Conservation (phyloP, 2,329 filamentous ascomycete species). For the Gnomoniopsis smithogilvyi region DNA sequence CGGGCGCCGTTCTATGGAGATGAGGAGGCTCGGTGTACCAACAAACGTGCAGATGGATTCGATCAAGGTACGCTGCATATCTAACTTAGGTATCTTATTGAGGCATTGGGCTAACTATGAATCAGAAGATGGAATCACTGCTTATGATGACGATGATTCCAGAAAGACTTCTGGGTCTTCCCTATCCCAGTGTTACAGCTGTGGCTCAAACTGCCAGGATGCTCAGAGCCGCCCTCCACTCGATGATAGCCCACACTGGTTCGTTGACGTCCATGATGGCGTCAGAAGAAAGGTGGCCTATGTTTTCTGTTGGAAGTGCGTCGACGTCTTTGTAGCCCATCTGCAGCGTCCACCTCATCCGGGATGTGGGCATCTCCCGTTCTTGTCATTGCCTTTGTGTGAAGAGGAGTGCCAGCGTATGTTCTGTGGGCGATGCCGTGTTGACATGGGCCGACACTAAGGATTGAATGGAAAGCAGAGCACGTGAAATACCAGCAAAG, state of each 20-base stretch:
- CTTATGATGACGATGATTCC: not conserved
- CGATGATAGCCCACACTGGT: slow-evolving; percentile 12
- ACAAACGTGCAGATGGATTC: too few relatives aligned
- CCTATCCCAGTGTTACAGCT: slow-evolving; percentile 10
- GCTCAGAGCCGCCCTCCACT: not conserved
- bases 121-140: not conserved
- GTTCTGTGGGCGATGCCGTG: not conserved
- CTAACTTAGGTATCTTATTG: not conserved
- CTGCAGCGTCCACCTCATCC: slow-evolving; percentile 5
- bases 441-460: not conserved
- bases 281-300: slow-evolving; percentile 8
- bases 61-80: not conserved
- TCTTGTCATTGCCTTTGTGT: not conserved
- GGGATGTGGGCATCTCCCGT: slow-evolving; percentile 8
- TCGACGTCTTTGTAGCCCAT: slow-evolving; percentile 1
- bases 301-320: slow-evolving; percentile 13
- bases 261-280: slow-evolving; percentile 13
- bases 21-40: not conserved
- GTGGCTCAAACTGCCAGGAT: slow-evolving; percentile 3
- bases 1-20: not conserved
- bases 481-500: not conserved
- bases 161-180: not conserved
- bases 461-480: not conserved
- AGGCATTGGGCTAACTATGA: not conserved
- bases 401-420: not conserved